Evolutionary conservation across 2,329 filamentous ascomycete species (phyloP), one percentile per base, ranked within the genome.

Genomic region (Diaporthe helianthi): DNA sequence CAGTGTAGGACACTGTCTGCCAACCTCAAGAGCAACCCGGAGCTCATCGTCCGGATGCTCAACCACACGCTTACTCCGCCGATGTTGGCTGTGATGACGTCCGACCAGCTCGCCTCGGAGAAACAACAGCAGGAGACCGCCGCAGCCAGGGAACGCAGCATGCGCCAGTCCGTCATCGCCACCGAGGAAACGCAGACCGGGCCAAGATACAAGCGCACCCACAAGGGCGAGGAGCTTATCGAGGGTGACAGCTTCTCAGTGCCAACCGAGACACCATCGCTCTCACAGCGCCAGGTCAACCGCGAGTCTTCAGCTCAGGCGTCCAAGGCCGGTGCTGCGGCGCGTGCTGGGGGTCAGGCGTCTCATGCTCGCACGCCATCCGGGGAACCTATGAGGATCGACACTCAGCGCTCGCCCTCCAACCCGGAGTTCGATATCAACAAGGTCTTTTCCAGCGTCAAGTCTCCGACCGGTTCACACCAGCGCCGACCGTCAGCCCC

Each of bases 201-300:
- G 2, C 92, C 94, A 4, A 89, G 94, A 3, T 90, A 98, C 68
- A 88, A 94, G 75, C 90, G 93, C 74, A 98, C 95, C 2, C 95
- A 98, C 82, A 98, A 98, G 79, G 96, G 96, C 15, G 94, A 98
- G 69, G 96, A 98, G 77, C 80, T 97, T 19, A 86, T 98, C 19
- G 94, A 95, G 71, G 89, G 92, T 54, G 93, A 97, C 41, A 84
- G 81, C n/a, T 78, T 80, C 46, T 75, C 71, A 26, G 73, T 77
- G 22, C 73, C 76, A 1, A 76, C 73, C 47, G 83, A 83, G 53
- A 79, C 77, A 6, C 78, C 80, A 3, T 79, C 80, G 1, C 75
- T 77, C 17, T 72, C 79, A 70, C 75, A 80, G 63, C 77, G 80
- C 68, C 77, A 79, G 53, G 78, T 77, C 44, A 75, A 73, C 22